phyloP scores from a whole-genome alignment of 1,284 basidiomycete species.

The Pseudozyma sp. region DNA sequence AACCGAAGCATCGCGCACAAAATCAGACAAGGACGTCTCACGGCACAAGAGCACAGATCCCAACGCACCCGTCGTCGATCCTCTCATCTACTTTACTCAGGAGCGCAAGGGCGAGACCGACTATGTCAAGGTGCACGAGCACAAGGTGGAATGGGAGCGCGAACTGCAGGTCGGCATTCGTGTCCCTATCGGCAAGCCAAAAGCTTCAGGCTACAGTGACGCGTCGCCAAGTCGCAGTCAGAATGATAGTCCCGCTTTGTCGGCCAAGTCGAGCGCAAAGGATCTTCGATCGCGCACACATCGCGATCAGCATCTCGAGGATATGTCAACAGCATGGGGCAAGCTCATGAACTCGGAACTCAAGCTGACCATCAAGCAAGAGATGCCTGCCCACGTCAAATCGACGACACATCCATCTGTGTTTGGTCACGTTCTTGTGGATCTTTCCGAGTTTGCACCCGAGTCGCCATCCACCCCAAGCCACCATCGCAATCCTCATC shows the following conservation, averaged over 20 bases:
- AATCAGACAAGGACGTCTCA: conserved; percentile 26
- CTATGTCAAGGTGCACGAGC: conserved; percentile 37
- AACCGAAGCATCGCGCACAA: conserved; percentile 30
- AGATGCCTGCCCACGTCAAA: conserved; percentile 36
- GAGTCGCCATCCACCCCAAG: conserved; percentile 70
- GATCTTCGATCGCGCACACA: conserved; percentile 29
- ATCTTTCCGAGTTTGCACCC: conserved; percentile 81
- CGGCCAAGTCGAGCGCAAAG: conserved; percentile 43
- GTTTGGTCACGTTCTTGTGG: conserved; percentile 77
- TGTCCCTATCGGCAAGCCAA: conserved; percentile 57
- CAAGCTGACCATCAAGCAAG: conserved; percentile 55
- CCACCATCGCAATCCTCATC: conserved; percentile 49
- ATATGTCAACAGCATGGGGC: conserved; percentile 50
- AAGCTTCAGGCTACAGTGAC: conserved; percentile 12
- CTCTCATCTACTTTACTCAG: conserved; percentile 42
- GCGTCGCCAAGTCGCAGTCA: conserved; percentile 23
- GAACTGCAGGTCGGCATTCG: conserved; percentile 56
- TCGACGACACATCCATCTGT: conserved; percentile 55
- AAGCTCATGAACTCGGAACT: conserved; percentile 52
- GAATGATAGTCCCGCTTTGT: conserved; percentile 29
- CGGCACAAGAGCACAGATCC: conserved; percentile 14
- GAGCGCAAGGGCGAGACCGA: conserved; percentile 57
- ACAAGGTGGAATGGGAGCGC: conserved; percentile 59
- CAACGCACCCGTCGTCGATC: conserved; percentile 37
- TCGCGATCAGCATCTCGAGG: conserved; percentile 33